A percentile compares a stretch with the other conserved stretches of the same genome.
Evolutionary conservation across 345 rosid genomes (phyloP).

Genomic region (Lumnitzera racemosa): DNA sequence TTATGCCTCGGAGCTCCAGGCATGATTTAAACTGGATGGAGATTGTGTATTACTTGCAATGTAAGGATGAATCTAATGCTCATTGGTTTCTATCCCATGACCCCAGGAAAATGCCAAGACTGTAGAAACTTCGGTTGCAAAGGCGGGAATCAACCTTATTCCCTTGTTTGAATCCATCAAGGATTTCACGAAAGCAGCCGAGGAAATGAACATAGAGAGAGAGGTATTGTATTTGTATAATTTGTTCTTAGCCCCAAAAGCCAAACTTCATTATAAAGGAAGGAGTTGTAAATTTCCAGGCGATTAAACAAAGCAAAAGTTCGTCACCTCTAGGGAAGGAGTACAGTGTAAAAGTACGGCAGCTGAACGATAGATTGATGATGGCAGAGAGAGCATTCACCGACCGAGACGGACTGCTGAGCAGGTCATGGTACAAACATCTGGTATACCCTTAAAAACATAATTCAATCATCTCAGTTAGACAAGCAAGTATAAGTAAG

Average conservation of each 20-base stretch:
- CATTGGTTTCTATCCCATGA: constrained; percentile 1
- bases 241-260: too few relatives aligned
- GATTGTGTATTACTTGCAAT: background rate
- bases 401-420: constrained; percentile 61
- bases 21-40: constrained; percentile 8
- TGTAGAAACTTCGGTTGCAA: constrained; percentile 36
- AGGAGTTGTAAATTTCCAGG: constrained; percentile 17
- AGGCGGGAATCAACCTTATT: constrained; percentile 26
- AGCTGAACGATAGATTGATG: constrained; percentile 69
- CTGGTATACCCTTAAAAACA: constrained; percentile 29
- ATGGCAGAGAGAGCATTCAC: constrained; percentile 78
- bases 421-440: constrained; percentile 67
- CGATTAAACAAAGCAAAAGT: constrained; percentile 23
- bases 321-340: constrained; percentile 27
- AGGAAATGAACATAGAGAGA: constrained; percentile 34
- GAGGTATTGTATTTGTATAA: constrained; percentile 27
- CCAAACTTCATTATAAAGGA: too few relatives aligned
- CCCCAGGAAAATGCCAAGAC: constrained; percentile 44
- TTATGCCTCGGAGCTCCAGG: constrained; percentile 69
- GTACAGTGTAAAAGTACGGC: constrained; percentile 37
- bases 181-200: constrained; percentile 48
- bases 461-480: constrained; percentile 1
- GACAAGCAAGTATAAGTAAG: background rate
- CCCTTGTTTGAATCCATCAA: constrained; percentile 53
- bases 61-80: background rate